These are phyloP conservation scores for Phanerochaete sordida DNA, from an alignment of 768 basidiomycete species.

Conservation along the genomic window DNA sequence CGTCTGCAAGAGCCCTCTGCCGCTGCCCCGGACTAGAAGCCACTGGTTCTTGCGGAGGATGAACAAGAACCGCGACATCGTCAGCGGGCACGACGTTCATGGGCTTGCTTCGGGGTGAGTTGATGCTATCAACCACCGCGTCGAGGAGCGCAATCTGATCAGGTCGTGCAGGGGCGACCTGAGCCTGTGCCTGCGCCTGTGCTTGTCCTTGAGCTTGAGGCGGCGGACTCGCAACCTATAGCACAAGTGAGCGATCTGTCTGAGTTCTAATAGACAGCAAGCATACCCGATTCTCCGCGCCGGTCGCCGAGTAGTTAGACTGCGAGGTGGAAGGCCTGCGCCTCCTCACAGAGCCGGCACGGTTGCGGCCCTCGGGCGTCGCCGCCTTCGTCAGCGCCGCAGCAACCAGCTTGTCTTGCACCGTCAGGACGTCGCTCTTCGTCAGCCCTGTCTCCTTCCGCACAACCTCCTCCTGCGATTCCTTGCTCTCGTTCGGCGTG, in stretches of 20 bases:
- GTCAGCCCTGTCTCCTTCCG: conserved; percentile 63
- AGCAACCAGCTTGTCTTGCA: conserved; percentile 74
- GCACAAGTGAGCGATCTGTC: conserved; percentile 3
- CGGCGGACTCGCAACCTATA: conserved; percentile 58
- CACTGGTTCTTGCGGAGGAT: conserved; percentile 36
- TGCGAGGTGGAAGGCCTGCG: conserved; percentile 82
- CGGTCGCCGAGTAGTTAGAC: conserved; percentile 63
- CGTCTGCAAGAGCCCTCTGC: conserved; percentile 73
- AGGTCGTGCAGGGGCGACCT: conserved; percentile 22
- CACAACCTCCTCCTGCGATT: conserved; percentile 64
- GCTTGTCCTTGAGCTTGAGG: conserved; percentile 41
- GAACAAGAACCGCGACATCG: conserved; percentile 20
- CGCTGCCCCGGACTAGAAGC: conserved; percentile 47
- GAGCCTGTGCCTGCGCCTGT: conserved; percentile 26
- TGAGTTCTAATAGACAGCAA: background rate
- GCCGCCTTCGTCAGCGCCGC: conserved; percentile 56
- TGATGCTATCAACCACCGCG: conserved; percentile 56
- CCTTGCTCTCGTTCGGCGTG: conserved; percentile 44
- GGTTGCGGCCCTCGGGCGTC: conserved; percentile 55
- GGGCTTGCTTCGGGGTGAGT: conserved; percentile 28
- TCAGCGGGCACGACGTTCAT: conserved; percentile 3
- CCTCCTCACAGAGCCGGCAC: conserved; percentile 67
- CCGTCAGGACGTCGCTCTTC: conserved; percentile 63
- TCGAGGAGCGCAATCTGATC: conserved; percentile 61
- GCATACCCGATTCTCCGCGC: conserved; percentile 34